Conservation (phyloP, 2,329 filamentous ascomycete species). For the Colletotrichum orbiculare region DNA sequence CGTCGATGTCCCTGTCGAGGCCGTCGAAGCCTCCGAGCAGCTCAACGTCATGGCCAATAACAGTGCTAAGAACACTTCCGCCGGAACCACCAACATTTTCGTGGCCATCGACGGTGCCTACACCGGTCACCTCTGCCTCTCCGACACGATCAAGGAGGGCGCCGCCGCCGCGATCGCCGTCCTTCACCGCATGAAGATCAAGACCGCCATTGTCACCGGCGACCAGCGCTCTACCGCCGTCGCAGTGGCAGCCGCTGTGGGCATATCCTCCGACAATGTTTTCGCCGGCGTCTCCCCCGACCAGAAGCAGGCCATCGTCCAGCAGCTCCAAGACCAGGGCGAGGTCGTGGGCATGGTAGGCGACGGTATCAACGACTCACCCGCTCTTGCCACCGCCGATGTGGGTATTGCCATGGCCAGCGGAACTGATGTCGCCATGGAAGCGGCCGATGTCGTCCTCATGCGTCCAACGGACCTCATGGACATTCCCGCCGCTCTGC, state of each 20-base stretch:
- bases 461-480: slow-evolving; percentile 94
- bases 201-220: slow-evolving; percentile 91
- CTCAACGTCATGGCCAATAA: slow-evolving; percentile 60
- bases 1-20: slow-evolving; percentile 72
- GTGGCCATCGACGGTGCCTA: slow-evolving; percentile 87
- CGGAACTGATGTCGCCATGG: slow-evolving; percentile 97
- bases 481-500: slow-evolving; percentile 88
- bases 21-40: slow-evolving; percentile 71
- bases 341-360: slow-evolving; percentile 95
- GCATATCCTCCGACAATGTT: slow-evolving; percentile 80
- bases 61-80: slow-evolving; percentile 48
- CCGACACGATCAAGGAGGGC: slow-evolving; percentile 91
- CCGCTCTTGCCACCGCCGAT: slow-evolving; percentile 90
- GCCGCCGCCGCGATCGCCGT: slow-evolving; percentile 84
- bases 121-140: slow-evolving; percentile 83
- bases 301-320: slow-evolving; percentile 89
- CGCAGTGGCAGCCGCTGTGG: slow-evolving; percentile 84
- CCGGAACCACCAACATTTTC: slow-evolving; percentile 91
- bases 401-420: slow-evolving; percentile 93
- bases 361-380: slow-evolving; percentile 98
- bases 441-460: slow-evolving; percentile 94
- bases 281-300: slow-evolving; percentile 89
- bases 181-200: slow-evolving; percentile 85
- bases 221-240: slow-evolving; percentile 88
- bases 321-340: slow-evolving; percentile 77